These are phyloP conservation scores for Aspergillus glaucus DNA, from an alignment of 2,329 filamentous ascomycete species.

Conservation along the genomic window DNA sequence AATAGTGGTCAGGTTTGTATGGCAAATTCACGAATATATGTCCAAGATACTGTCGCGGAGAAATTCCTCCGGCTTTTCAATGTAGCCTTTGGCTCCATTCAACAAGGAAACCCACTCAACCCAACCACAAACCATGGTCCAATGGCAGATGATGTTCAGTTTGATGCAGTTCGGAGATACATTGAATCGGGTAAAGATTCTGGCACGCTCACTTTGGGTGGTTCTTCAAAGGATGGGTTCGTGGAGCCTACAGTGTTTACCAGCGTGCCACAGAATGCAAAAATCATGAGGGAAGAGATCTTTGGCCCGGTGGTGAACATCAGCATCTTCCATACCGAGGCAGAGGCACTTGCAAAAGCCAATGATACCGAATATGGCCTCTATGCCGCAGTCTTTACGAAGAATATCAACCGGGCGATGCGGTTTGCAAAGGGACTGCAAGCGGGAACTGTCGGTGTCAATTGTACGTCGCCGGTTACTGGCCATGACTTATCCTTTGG, in stretches of 20 bases:
- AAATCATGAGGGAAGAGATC: constrained; percentile 32
- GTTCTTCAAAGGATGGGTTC: constrained; percentile 73
- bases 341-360: too few relatives aligned
- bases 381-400: too few relatives aligned
- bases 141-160: constrained; percentile 75
- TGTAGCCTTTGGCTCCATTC: constrained; percentile 62
- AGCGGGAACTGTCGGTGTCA: too few relatives aligned
- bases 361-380: too few relatives aligned
- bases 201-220: constrained; percentile 59
- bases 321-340: too few relatives aligned
- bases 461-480: too few relatives aligned
- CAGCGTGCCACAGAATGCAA: constrained; percentile 51
- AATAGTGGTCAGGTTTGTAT: constrained; percentile 57
- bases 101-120: constrained; percentile 73
- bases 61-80: constrained; percentile 74
- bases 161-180: constrained; percentile 74
- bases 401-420: too few relatives aligned
- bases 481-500: too few relatives aligned
- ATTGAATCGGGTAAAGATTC: constrained; percentile 60
- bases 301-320: constrained; percentile 41
- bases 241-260: constrained; percentile 81
- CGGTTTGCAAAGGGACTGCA: too few relatives aligned
- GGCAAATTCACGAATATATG: constrained; percentile 64
- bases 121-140: constrained; percentile 75
- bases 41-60: constrained; percentile 78